Base-by-base conservation (phyloP, 306 rosid species). In the Malus sieversii region DNA sequence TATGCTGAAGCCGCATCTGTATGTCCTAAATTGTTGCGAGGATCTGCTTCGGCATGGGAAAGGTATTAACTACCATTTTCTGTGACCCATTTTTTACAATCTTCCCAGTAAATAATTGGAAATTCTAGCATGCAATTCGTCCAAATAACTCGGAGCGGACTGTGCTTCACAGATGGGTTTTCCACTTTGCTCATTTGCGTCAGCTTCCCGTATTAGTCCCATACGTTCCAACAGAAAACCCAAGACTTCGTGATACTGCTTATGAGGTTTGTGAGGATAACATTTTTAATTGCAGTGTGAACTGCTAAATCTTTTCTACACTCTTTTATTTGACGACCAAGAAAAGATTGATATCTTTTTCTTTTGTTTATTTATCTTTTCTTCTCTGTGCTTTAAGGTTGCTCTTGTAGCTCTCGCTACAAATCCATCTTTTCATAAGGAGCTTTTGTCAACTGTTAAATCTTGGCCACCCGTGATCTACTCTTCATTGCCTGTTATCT, bases 1-100 rank as follows among this genome's bases (percentile, higher is more conserved):
- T 95, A 95, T 78, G 87, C 92, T 19, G 97, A 92, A 75, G 99
- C 97, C 30, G 99, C 97, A 75, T 89, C 92, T 78, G 51, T 95
- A 81, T 95, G 99, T 79, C 96, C 97, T 78, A 95, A 95, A 87
- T 82, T 95, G 81, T 88, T 95, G 83, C 89, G 85, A 53, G 90
- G 97, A 72, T 95, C 97, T 46, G 89, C 91, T 84, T 92, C 97
- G 30, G 97, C 97, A 55, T 95, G 99, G 99, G 99, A 95, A 77
- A 92, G 99, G 99, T 95, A 84, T 62, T 10, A 14, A 73, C 23
- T 75, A 74, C 55, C 51, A 35, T 79, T 76, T 38, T 78, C 63
- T 75, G 32, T 57, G 66, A 62, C 23, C 57, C 45, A 59, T 23
- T 30, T 73, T 66, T 65, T 63, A 51, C 69, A 35, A 77, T 80